These are phyloP conservation scores for Pythium aquatile DNA, from an alignment of 352 stramenopile species.

Conservation along the genomic window DNA sequence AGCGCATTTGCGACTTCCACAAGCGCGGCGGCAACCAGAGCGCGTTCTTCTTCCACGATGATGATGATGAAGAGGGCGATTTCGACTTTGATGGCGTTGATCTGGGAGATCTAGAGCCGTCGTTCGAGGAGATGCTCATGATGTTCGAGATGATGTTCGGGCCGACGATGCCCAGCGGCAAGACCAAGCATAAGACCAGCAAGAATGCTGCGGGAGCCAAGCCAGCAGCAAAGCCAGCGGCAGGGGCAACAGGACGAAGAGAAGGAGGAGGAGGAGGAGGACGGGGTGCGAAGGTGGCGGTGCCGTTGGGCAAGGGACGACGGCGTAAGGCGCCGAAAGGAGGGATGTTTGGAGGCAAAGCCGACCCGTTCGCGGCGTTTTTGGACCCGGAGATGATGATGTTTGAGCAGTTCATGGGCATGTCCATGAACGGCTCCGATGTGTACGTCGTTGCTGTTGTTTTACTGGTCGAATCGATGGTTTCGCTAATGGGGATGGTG, in stretches of 20 bases:
- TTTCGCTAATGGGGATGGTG: neutral
- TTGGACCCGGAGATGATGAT: slow-evolving; percentile 33
- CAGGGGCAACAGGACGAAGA: too few relatives aligned
- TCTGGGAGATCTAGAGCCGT: slow-evolving; percentile 40
- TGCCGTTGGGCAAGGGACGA: slow-evolving; percentile 13
- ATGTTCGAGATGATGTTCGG: slow-evolving; percentile 80
- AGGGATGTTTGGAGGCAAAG: slow-evolving; percentile 11
- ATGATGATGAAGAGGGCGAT: slow-evolving; percentile 23
- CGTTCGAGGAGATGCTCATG: slow-evolving; percentile 71
- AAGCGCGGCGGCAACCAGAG: slow-evolving; percentile 27
- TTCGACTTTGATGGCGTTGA: slow-evolving; percentile 35
- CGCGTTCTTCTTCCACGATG: slow-evolving; percentile 17
- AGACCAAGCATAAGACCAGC: slow-evolving; percentile 8
- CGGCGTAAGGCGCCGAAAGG: slow-evolving; percentile 17
- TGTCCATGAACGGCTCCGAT: slow-evolving; percentile 26
- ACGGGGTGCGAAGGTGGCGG: slow-evolving; percentile 6
- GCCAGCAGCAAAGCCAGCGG: neutral
- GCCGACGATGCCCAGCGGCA: slow-evolving; percentile 5
- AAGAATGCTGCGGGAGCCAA: neutral
- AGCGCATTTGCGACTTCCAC: slow-evolving; percentile 55
- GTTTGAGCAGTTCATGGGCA: slow-evolving; percentile 33
- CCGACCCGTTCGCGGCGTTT: slow-evolving; percentile 21
- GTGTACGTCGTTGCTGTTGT: slow-evolving; percentile 22
- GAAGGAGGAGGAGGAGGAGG: too few relatives aligned
- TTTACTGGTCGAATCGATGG: neutral